Conservation (phyloP, 2,329 filamentous ascomycete species). For the Verticillium isaacii region DNA sequence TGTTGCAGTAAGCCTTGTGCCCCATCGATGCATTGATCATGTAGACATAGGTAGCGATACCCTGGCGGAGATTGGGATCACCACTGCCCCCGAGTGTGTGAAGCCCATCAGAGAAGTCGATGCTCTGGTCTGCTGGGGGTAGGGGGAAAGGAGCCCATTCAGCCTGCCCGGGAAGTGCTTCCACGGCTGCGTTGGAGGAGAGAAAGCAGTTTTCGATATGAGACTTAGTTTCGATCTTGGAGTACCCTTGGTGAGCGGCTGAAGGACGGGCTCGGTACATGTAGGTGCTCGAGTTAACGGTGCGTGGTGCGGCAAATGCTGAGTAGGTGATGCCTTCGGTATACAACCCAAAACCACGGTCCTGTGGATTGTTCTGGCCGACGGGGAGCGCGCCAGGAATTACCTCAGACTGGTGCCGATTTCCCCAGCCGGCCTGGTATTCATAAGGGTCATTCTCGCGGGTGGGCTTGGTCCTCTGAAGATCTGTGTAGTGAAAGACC, state of each 20-base stretch:
- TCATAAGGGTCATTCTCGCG: constrained; percentile 37
- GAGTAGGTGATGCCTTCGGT: constrained; percentile 38
- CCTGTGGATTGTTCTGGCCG: constrained; percentile 39
- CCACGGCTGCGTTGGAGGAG: neutral
- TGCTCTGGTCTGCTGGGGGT: neutral
- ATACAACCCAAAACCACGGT: constrained; percentile 30
- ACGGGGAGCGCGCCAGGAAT: constrained; percentile 39
- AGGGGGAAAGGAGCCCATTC: neutral
- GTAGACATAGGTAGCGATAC: constrained; percentile 44
- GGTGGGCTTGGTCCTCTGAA: constrained; percentile 48
- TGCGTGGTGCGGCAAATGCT: constrained; percentile 23
- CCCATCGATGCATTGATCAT: constrained; percentile 40
- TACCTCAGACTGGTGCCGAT: constrained; percentile 40
- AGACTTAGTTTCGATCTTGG: neutral
- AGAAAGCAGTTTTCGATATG: constrained; percentile 26
- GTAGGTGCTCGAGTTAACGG: constrained; percentile 25
- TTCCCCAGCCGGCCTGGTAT: constrained; percentile 53
- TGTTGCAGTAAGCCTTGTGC: constrained; percentile 40
- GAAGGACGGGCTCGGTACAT: constrained; percentile 21
- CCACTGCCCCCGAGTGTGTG: constrained; percentile 45
- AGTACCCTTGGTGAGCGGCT: constrained; percentile 22
- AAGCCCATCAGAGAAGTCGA: constrained; percentile 42
- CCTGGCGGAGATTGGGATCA: constrained; percentile 44
- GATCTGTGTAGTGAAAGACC: constrained; percentile 55
- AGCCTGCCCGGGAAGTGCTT: neutral